Evolutionary conservation across 805 yeast species (phyloP).

Genomic region (Vanderwaltozyma polyspora): DNA sequence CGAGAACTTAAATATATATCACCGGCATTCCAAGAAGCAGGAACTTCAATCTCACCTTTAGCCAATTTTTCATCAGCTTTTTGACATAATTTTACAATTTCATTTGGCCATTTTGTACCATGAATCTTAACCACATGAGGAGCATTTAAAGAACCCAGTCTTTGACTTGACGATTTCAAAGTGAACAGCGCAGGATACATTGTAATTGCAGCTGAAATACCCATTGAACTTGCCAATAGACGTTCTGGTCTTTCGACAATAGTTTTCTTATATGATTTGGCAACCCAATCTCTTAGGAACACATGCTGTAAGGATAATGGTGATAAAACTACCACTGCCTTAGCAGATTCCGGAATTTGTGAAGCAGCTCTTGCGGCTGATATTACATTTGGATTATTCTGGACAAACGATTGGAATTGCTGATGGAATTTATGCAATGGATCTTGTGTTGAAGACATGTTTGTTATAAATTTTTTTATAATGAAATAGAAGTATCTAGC

Average conservation of each 20-base stretch:
- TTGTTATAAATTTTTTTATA: no score
- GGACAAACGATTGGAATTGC: conserved; percentile 35
- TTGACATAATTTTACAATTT: conserved; percentile 45
- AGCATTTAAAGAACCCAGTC: conserved; percentile 38
- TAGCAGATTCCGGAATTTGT: conserved; percentile 31
- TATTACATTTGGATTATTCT: conserved; percentile 28
- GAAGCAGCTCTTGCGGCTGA: conserved; percentile 27
- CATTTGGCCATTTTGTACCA: conserved; percentile 61
- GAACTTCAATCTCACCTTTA: conserved; percentile 55
- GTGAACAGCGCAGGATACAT: conserved; percentile 52
- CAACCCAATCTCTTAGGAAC: conserved; percentile 67
- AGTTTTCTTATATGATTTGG: conserved; percentile 51
- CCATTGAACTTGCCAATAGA: conserved; percentile 62
- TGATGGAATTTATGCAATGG: conserved; percentile 31
- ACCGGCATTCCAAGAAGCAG: conserved; percentile 72
- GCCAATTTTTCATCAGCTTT: conserved; percentile 45
- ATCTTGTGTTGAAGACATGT: conserved; percentile 8
- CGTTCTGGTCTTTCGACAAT: conserved; percentile 81
- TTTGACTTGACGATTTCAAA: conserved; percentile 30
- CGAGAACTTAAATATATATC: conserved; percentile 63
- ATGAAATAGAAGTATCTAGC: no score
- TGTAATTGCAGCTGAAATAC: conserved; percentile 63
- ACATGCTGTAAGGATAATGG: conserved; percentile 63
- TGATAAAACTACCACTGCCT: conserved; percentile 51
- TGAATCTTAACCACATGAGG: conserved; percentile 61